Conservation (phyloP, 352 stramenopile genomes). For the Phytophthora quininea region DNA sequence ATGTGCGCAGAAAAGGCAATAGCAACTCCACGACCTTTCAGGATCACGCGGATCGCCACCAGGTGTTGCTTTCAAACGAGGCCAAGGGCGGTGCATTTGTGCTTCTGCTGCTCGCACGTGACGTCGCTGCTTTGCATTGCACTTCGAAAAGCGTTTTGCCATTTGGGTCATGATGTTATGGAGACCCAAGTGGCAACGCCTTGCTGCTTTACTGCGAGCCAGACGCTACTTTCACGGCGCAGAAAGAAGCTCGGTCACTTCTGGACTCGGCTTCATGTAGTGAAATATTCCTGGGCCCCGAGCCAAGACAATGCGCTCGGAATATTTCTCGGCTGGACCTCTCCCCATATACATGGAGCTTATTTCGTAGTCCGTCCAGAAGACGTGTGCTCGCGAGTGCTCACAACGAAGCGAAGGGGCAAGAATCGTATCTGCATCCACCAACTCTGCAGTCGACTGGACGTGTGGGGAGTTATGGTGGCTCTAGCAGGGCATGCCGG, state of each 20-base stretch:
- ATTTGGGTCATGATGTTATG: no score
- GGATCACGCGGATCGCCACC: no score
- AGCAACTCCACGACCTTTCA: no score
- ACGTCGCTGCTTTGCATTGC: no score
- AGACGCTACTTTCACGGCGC: no score
- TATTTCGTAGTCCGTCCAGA: conserved; percentile 1
- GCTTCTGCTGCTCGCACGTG: no score
- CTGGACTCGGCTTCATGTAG: neutral
- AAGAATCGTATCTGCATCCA: neutral
- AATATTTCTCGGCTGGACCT: neutral
- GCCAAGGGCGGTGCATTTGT: no score
- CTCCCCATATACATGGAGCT: neutral
- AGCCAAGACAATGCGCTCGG: neutral
- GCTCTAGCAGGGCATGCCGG: neutral
- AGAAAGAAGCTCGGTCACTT: neutral
- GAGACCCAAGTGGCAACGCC: no score
- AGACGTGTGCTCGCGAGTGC: neutral
- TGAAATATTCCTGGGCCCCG: neutral
- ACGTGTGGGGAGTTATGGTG: neutral
- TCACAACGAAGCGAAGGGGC: neutral
- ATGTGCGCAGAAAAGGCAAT: no score
- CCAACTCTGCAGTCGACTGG: neutral
- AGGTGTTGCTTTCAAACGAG: no score
- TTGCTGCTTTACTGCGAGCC: no score
- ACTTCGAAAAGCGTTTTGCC: no score